Evolutionary conservation across 192 early-diverging fungal genomes (phyloP), one percentile per base, ranked within the genome.

Genomic region (Backusella circina): DNA sequence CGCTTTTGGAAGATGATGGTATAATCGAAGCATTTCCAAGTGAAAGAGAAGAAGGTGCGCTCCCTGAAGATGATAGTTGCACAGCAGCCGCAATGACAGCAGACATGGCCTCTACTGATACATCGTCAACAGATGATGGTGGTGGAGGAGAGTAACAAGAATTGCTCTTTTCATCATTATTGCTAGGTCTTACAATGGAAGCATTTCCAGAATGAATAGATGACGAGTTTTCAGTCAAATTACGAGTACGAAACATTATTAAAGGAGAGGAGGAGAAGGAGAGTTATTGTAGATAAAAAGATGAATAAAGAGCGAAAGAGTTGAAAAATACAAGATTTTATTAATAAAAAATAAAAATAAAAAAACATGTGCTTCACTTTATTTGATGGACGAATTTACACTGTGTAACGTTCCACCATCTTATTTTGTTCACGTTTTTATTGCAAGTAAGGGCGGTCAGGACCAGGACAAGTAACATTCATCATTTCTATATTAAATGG

Each of bases 391-490:
- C 44, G 33, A 41, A 66, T 18, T 18, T 73, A 38, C 23, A 65
- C 39, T 9, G 65, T 35, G 51, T 28, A 23, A 68, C 35, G 44
- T 30, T 39, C 10, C 38, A 47, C 65, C 47, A 18, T 30, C 5
- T 67, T 44, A 47, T 39, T 74, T 13, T 67, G 28, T 41, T 67
- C 65, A 74, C 69, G 35, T 28, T 44, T 67, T 64, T 76, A 80
- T 73, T 79, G 74, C 15, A 75, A 61, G 23, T 75, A 80, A 36
- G 75, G 82, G n/a, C 82, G 72, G 0, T 69, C 47, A 31, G 83
- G 72, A 21, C 78, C 76, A 67, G 86, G 86, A 47, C 86, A 87
- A 65, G 76, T 70, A 28, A 87, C 79, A 35, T 77, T 65, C 10
- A 87, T 71, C 23, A 80, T 77, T 18, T 73, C 71, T 0, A 84